Evolutionary conservation across 1,284 basidiomycete species (phyloP).

Genomic region (Ceratobasidium sp.): DNA sequence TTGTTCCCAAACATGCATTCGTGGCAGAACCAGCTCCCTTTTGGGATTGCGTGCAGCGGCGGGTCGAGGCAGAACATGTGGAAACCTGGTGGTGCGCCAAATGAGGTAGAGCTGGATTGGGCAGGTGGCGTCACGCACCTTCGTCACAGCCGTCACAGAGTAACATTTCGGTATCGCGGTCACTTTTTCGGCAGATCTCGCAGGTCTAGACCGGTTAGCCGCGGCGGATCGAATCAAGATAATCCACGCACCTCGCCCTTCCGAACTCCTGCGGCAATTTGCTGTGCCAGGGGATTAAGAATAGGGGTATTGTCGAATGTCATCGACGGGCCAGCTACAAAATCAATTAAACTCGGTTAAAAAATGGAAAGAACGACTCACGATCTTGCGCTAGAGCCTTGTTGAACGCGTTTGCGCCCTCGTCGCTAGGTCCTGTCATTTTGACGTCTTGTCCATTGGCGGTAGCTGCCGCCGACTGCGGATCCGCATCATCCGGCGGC

Average conservation of each 20-base stretch:
- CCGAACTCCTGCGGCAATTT: slow-evolving; percentile 38
- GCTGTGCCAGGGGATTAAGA: slow-evolving; percentile 20
- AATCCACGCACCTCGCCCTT: slow-evolving; percentile 51
- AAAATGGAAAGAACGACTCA: slow-evolving; percentile 6
- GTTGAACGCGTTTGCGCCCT: slow-evolving; percentile 35
- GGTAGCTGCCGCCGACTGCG: slow-evolving; percentile 58
- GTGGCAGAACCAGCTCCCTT: slow-evolving; percentile 97
- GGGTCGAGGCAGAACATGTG: slow-evolving; percentile 98
- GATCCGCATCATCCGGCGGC: slow-evolving; percentile 76
- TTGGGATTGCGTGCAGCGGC: slow-evolving; percentile 84
- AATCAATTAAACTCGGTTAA: neutral
- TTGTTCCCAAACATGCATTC: slow-evolving; percentile 92
- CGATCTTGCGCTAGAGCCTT: slow-evolving; percentile 32
- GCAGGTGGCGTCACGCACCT: slow-evolving; percentile 63
- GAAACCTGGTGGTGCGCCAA: slow-evolving; percentile 69
- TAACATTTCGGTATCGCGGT: slow-evolving; percentile 89
- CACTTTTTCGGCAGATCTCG: slow-evolving; percentile 90
- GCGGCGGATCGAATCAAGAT: slow-evolving; percentile 13
- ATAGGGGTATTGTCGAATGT: slow-evolving; percentile 25
- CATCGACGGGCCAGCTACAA: slow-evolving; percentile 28
- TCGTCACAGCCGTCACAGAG: slow-evolving; percentile 98
- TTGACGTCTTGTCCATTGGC: slow-evolving; percentile 29
- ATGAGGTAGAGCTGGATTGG: slow-evolving; percentile 47
- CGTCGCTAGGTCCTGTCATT: slow-evolving; percentile 38
- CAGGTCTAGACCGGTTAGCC: slow-evolving; percentile 68